Percentiles rank a stretch among this genome's conserved stretches.
These are phyloP conservation scores for Phytophthora boehmeriae DNA, from an alignment of 352 stramenopile species.

Conservation along the genomic window DNA sequence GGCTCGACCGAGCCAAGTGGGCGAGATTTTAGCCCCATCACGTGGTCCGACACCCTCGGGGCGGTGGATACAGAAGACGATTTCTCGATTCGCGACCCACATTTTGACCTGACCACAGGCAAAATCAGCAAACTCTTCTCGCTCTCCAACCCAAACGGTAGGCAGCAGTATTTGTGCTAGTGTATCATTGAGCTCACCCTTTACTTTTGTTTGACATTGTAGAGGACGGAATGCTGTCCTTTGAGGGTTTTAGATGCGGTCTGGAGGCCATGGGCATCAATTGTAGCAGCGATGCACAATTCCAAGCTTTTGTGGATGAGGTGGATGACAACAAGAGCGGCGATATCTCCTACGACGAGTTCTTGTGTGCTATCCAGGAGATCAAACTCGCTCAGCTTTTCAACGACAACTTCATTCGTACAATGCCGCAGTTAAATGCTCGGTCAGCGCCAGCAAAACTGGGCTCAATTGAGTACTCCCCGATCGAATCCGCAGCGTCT, in stretches of 20 bases:
- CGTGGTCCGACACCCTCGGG: constrained; percentile 30
- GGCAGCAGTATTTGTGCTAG: background rate
- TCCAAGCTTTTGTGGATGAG: constrained; percentile 70
- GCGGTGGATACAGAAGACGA: constrained; percentile 22
- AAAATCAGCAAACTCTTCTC: constrained; percentile 57
- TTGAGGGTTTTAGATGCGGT: constrained; percentile 64
- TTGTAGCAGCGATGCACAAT: constrained; percentile 62
- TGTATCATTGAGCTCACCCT: no score
- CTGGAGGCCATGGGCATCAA: constrained; percentile 80
- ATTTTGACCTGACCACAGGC: constrained; percentile 33
- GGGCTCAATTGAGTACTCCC: constrained; percentile 79
- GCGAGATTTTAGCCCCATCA: constrained; percentile 38
- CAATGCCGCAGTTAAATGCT: constrained; percentile 27
- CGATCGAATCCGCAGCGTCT: constrained; percentile 71
- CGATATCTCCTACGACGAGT: constrained; percentile 82
- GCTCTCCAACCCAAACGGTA: constrained; percentile 61
- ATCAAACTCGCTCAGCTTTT: constrained; percentile 90
- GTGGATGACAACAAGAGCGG: constrained; percentile 82
- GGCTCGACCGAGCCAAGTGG: constrained; percentile 57
- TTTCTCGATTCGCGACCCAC: constrained; percentile 31
- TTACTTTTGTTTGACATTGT: background rate
- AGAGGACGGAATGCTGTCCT: constrained; percentile 66
- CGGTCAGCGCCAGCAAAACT: constrained; percentile 26
- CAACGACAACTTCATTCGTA: constrained; percentile 53
- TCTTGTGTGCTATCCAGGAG: constrained; percentile 83